A percentile compares a stretch with the other conserved stretches of the same genome.
Conservation (phyloP, 768 basidiomycete genomes). For the Lactifluus echinatus region DNA sequence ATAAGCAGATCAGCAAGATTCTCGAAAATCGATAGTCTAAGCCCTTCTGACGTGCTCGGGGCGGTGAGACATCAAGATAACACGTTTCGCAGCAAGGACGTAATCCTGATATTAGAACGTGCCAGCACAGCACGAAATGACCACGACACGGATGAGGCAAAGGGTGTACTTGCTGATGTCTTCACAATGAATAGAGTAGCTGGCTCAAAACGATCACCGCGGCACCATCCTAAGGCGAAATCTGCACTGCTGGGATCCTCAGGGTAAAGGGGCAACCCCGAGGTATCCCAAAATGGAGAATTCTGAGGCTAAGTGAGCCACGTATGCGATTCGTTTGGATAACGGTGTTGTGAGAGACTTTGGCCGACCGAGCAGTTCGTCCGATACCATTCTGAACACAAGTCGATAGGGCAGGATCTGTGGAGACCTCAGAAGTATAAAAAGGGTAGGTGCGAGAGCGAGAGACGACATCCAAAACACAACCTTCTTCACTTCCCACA, state of each 20-base stretch:
- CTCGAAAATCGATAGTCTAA: neutral
- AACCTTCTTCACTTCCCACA: constrained; percentile 1
- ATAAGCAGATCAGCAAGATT: neutral
- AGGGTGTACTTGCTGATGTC: neutral
- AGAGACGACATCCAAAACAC: neutral
- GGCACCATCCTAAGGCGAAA: constrained; percentile 9
- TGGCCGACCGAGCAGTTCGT: neutral
- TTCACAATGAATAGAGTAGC: neutral
- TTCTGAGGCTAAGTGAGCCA: neutral
- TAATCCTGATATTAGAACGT: neutral
- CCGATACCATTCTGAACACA: neutral
- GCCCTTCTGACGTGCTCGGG: neutral
- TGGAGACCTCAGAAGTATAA: constrained; percentile 1
- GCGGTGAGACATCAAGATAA: constrained; percentile 2
- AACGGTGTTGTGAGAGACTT: constrained; percentile 9
- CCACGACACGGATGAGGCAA: neutral
- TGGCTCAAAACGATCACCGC: neutral
- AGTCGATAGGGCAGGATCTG: no score
- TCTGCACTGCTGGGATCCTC: neutral
- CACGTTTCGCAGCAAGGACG: neutral
- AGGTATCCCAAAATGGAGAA: constrained; percentile 12
- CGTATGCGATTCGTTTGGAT: constrained; percentile 4
- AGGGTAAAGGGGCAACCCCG: neutral
- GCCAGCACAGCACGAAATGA: constrained; percentile 10
- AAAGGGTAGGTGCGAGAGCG: neutral